Evolutionary conservation across 2,329 filamentous ascomycete genomes (phyloP).

Genomic region (Trichoderma citrinoviride): DNA sequence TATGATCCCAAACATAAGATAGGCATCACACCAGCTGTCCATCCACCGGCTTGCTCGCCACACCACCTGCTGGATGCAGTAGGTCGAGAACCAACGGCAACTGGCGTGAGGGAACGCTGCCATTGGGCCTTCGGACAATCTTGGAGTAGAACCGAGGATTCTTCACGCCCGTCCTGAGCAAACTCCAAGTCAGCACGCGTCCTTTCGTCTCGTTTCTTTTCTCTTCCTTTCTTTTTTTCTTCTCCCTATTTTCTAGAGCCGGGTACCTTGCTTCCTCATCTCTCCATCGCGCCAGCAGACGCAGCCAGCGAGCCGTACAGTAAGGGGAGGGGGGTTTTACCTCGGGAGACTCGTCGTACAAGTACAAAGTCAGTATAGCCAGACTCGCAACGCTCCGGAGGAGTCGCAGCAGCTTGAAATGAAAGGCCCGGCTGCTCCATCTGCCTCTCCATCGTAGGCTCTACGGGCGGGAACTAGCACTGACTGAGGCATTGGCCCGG

Average conservation of each 20-base stretch:
- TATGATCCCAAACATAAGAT: neutral
- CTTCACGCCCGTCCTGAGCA: neutral
- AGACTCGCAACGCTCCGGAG: neutral
- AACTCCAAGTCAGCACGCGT: neutral
- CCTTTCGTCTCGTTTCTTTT: neutral
- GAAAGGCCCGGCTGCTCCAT: slow-evolving; percentile 20
- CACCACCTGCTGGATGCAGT: slow-evolving; percentile 23
- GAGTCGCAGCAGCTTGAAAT: slow-evolving; percentile 17
- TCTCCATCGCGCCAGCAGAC: neutral
- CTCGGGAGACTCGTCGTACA: neutral
- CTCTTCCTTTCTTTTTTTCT: neutral
- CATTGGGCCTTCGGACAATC: slow-evolving; percentile 18
- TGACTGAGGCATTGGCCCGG: slow-evolving; percentile 19
- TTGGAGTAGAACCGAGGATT: slow-evolving; percentile 19
- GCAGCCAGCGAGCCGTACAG: neutral
- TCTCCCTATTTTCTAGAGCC: slow-evolving; percentile 11
- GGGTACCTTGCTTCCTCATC: slow-evolving; percentile 19
- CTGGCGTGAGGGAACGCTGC: neutral
- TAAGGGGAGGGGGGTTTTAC: neutral
- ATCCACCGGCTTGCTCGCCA: slow-evolving; percentile 13
- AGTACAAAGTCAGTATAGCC: neutral
- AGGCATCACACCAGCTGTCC: slow-evolving; percentile 14
- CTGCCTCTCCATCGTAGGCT: slow-evolving; percentile 12
- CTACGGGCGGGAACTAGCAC: slow-evolving; percentile 19
- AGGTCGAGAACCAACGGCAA: slow-evolving; percentile 21